Conservation (phyloP, 192 early-diverging fungal genomes). For the Coemansia umbellata region DNA sequence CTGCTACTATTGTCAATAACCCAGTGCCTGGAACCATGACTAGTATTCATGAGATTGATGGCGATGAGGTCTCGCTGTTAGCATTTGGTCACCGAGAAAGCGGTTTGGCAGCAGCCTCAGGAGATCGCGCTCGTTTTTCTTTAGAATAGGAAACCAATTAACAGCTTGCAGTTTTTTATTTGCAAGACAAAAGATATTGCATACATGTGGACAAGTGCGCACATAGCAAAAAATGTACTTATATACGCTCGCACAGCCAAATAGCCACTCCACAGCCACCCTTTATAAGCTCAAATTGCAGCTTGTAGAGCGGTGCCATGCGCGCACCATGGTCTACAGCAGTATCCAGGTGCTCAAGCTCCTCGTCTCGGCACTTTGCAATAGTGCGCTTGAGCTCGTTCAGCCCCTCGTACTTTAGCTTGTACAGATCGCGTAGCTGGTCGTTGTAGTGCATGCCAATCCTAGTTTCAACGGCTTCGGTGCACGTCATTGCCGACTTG, state of each 20-base stretch:
- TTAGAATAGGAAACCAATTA: too few relatives aligned
- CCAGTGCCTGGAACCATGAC: too few relatives aligned
- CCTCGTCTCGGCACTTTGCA: conserved; percentile 88
- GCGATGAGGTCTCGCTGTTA: too few relatives aligned
- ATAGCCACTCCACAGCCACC: conserved; percentile 90
- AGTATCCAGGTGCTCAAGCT: conserved; percentile 89
- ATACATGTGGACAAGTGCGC: too few relatives aligned
- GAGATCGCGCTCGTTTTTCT: too few relatives aligned
- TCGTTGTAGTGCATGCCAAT: conserved; percentile 97
- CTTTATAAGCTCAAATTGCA: conserved; percentile 73
- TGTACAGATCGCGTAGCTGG: conserved; percentile 79
- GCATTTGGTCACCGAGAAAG: too few relatives aligned
- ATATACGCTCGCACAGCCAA: conserved; percentile 83
- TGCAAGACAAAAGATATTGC: too few relatives aligned
- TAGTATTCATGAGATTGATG: too few relatives aligned
- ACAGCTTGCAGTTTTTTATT: too few relatives aligned
- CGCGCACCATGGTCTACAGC: conserved; percentile 81
- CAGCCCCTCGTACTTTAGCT: conserved; percentile 65
- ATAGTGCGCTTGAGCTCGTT: conserved; percentile 60
- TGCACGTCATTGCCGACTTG: conserved; percentile 98
- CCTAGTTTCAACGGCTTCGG: conserved; percentile 94
- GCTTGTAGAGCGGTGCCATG: conserved; percentile 75
- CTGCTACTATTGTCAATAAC: too few relatives aligned
- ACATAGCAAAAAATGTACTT: conserved; percentile 6
- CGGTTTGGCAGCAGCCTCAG: too few relatives aligned